Evolutionary conservation across 2,329 filamentous ascomycete genomes (phyloP).

Genomic region (Colletotrichum liriopes): DNA sequence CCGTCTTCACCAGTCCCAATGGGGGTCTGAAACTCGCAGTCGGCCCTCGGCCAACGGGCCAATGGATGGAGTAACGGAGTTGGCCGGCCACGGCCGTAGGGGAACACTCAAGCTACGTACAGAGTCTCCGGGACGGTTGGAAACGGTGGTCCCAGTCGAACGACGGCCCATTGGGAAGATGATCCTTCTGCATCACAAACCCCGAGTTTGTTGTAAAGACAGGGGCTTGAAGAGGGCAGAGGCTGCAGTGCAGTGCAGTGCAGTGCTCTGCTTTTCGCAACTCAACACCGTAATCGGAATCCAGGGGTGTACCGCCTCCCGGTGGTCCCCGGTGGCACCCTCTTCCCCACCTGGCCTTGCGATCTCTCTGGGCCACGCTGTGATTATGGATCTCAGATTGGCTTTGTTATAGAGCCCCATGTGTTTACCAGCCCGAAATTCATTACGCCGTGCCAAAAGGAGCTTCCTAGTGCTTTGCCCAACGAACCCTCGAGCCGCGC

Average conservation of each 20-base stretch:
- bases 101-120: slow-evolving; percentile 15
- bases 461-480: background rate
- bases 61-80: slow-evolving; percentile 16
- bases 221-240: slow-evolving; percentile 20
- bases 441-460: background rate
- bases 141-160: slow-evolving; percentile 25
- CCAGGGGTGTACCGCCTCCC: slow-evolving; percentile 26
- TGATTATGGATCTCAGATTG: slow-evolving; percentile 40
- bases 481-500: slow-evolving; percentile 9
- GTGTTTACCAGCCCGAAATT: background rate
- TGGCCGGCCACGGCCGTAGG: background rate
- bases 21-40: background rate
- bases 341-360: slow-evolving; percentile 20
- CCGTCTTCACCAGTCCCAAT: slow-evolving; percentile 1
- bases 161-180: slow-evolving; percentile 21
- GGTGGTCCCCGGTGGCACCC: slow-evolving; percentile 36
- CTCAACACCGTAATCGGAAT: slow-evolving; percentile 24
- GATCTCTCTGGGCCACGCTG: slow-evolving; percentile 32
- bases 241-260: background rate
- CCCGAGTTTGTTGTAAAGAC: slow-evolving; percentile 26
- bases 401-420: slow-evolving; percentile 19
- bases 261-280: slow-evolving; percentile 16
- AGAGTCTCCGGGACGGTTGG: slow-evolving; percentile 10
- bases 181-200: slow-evolving; percentile 30
- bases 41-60: slow-evolving; percentile 3